phyloP scores from a whole-genome alignment of 192 early-diverging fungal species.

The Mortierella hygrophila region DNA sequence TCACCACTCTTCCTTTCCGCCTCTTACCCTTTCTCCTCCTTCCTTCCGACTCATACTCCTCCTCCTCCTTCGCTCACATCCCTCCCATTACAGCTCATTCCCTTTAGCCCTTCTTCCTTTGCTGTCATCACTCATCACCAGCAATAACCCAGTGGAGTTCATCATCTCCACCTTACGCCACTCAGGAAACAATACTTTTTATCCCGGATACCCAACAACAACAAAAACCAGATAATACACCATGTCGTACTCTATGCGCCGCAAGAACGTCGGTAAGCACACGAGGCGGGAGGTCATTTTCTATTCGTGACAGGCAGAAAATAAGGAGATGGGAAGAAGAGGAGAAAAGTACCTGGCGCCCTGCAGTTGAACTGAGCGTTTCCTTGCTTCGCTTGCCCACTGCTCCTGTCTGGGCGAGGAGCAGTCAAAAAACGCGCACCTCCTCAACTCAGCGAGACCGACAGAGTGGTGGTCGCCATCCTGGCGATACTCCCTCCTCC shows the following conservation, averaged over 20 bases:
- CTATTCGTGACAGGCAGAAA: neutral
- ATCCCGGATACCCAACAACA: neutral
- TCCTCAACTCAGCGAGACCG: slow-evolving; percentile 5
- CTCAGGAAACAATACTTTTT: neutral
- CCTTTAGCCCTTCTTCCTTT: no score
- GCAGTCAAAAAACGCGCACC: neutral
- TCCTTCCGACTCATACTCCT: neutral
- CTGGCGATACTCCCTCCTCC: neutral
- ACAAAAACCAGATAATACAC: neutral
- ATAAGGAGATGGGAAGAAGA: neutral
- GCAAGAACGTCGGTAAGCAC: slow-evolving; percentile 51
- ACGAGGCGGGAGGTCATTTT: neutral
- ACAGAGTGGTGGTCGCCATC: neutral
- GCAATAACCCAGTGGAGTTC: neutral
- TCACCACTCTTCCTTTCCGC: neutral
- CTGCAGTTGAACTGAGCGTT: neutral
- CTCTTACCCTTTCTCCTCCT: neutral
- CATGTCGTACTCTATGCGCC: slow-evolving; percentile 52
- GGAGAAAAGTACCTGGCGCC: slow-evolving; percentile 12
- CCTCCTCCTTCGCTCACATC: neutral
- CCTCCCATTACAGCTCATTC: neutral
- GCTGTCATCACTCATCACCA: slow-evolving; percentile 3
- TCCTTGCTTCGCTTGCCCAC: neutral
- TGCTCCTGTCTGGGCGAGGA: neutral
- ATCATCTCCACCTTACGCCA: neutral